Percentiles rank a stretch among this genome's conserved stretches.
These are phyloP conservation scores for Cyclotella baltica DNA, from an alignment of 108 stramenopile genomes.

Conservation along the genomic window DNA sequence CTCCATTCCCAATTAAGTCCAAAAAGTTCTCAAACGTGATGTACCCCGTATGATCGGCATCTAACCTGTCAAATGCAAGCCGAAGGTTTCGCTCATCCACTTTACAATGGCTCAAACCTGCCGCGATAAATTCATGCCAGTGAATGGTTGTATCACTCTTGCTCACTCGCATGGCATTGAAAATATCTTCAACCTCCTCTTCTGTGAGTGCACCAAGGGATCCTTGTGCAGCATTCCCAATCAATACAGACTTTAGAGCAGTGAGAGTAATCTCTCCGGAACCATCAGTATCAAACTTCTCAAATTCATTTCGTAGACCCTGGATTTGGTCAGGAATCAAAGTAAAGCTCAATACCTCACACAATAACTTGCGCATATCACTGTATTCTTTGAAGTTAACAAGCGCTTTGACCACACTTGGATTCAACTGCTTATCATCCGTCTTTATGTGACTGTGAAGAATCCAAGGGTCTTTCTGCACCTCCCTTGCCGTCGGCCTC, in stretches of 20 bases:
- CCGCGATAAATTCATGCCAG: slow-evolving; percentile 90
- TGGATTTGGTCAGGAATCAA: slow-evolving; percentile 84
- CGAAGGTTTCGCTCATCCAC: slow-evolving; percentile 83
- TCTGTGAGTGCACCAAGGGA: slow-evolving; percentile 72
- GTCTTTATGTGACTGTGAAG: slow-evolving; percentile 31
- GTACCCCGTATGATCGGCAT: slow-evolving; percentile 77
- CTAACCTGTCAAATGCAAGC: slow-evolving; percentile 86
- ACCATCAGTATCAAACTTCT: slow-evolving; percentile 81
- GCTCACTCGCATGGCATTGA: slow-evolving; percentile 69
- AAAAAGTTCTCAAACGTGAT: slow-evolving; percentile 81
- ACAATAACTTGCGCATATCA: slow-evolving; percentile 81
- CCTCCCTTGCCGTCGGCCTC: slow-evolving; percentile 77
- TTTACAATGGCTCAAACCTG: slow-evolving; percentile 80
- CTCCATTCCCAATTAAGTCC: slow-evolving; percentile 72
- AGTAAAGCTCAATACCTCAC: slow-evolving; percentile 85
- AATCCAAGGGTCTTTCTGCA: slow-evolving; percentile 77
- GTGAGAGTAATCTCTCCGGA: slow-evolving; percentile 75
- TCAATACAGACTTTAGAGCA: slow-evolving; percentile 68
- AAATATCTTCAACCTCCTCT: slow-evolving; percentile 78
- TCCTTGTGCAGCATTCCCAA: slow-evolving; percentile 68
- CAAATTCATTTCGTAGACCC: slow-evolving; percentile 77
- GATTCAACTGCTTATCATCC: slow-evolving; percentile 58
- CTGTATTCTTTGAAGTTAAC: slow-evolving; percentile 82
- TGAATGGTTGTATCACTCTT: slow-evolving; percentile 75
- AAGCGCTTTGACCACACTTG: slow-evolving; percentile 68